Base-by-base conservation (phyloP, 106 monocot species). In the Posidonia australis region DNA sequence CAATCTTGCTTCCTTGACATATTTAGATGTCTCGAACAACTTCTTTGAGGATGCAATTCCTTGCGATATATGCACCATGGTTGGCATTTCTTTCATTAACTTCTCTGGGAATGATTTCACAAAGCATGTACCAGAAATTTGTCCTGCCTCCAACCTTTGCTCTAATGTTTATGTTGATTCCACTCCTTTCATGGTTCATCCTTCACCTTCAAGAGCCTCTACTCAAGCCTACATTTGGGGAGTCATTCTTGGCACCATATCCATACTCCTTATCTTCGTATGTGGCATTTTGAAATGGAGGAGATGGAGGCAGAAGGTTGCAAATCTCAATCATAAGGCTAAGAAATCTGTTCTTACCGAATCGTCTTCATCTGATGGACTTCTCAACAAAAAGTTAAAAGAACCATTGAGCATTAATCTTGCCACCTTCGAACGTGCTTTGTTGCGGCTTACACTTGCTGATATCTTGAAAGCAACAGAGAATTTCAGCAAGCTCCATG, bases 391-490 rank as follows among this genome's bases (percentile, higher is more conserved):
- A 76, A 86, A 84, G 66, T n/a, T 72, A 9, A 86, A 81, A 65
- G 94, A 93, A 24, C 93, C 89, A 16, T 52, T 93, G 47, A 93
- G 93, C 75, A 89, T 93, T 68, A 93, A 93, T 69, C 70, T 93
- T 36, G 92, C 92, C 45, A 93, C 92, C 43, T 93, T 93, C 20
- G 85, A 93, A 65, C 92, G 85, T 54, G 73, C 93, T 5, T 61
- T 89, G 16, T 66, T 89, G 24, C 77, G 93, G 49, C 61, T 93
- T 11, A 93, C 89, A 2, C 80, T 84, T 16, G 65, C 70, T 1
- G 88, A 89, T 57, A 79, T 93, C 43, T 44, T 81, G 60, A 80
- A 76, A 76, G 93, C 89, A 10, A 93, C 93, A 3, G 83, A 89
- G 14, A 83, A 88, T 59, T 89, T 93, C 67, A 93, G 93, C 53